phyloP scores from a whole-genome alignment of 768 basidiomycete species.

The Boletus tylopilopsis region DNA sequence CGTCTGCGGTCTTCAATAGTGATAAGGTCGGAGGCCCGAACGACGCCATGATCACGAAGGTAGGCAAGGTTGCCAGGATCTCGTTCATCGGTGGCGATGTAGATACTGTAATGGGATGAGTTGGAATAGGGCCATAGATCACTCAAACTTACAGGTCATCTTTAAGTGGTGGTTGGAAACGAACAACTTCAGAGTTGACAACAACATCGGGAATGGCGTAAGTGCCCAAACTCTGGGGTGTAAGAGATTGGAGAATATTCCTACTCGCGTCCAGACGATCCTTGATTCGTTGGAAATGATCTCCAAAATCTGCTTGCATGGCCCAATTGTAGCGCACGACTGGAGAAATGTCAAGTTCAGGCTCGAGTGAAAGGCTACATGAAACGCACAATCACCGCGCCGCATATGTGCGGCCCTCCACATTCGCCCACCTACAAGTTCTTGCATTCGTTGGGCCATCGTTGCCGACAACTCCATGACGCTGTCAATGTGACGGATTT shows the following conservation, averaged over 20 bases:
- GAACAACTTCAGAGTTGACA: slow-evolving; percentile 16
- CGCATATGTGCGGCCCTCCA: slow-evolving; percentile 46
- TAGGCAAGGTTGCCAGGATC: slow-evolving; percentile 32
- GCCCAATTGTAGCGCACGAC: slow-evolving; percentile 34
- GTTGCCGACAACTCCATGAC: slow-evolving; percentile 27
- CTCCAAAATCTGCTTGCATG: slow-evolving; percentile 34
- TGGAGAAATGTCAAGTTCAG: slow-evolving; percentile 1
- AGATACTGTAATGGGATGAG: slow-evolving; percentile 26
- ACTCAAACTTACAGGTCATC: slow-evolving; percentile 21
- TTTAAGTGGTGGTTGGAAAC: slow-evolving; percentile 13
- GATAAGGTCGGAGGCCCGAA: slow-evolving; percentile 40
- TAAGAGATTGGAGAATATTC: slow-evolving; percentile 16
- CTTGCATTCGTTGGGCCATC: slow-evolving; percentile 33
- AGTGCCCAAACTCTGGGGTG: slow-evolving; percentile 13
- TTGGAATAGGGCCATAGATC: neutral
- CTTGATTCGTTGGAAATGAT: slow-evolving; percentile 35
- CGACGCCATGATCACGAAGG: slow-evolving; percentile 33
- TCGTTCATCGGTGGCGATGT: slow-evolving; percentile 42
- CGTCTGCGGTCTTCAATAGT: slow-evolving; percentile 39
- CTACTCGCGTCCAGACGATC: slow-evolving; percentile 20
- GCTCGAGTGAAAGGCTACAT: neutral
- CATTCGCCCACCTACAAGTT: slow-evolving; percentile 29
- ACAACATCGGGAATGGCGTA: slow-evolving; percentile 22
- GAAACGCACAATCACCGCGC: slow-evolving; percentile 38
- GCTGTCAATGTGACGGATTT: slow-evolving; percentile 26